Evolutionary conservation across 2,329 filamentous ascomycete genomes (phyloP).

Genomic region (Polytolypa hystricis): DNA sequence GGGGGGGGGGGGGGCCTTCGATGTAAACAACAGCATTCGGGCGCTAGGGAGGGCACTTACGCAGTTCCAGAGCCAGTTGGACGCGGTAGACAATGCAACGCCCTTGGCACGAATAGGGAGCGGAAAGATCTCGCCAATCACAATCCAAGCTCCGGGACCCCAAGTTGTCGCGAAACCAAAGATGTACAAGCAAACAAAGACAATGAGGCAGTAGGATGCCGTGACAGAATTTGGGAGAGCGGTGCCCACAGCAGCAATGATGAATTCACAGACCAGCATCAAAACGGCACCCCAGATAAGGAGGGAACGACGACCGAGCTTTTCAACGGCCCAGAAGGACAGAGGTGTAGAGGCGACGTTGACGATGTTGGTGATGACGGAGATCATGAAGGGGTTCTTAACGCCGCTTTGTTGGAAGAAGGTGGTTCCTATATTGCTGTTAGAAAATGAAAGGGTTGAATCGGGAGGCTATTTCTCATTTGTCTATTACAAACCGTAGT

Average conservation of each 20-base stretch:
- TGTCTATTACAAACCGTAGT: constrained; percentile 5
- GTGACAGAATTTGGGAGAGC: constrained; percentile 25
- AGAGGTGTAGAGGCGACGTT: constrained; percentile 43
- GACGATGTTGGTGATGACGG: constrained; percentile 42
- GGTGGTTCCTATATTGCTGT: constrained; percentile 33
- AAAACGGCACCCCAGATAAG: constrained; percentile 42
- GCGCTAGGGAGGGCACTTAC: no score
- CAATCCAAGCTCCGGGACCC: constrained; percentile 43
- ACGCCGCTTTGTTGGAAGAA: constrained; percentile 42
- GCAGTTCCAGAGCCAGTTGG: constrained; percentile 53
- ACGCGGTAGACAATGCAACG: constrained; percentile 47
- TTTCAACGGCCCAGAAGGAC: constrained; percentile 44
- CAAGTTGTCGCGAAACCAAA: constrained; percentile 45
- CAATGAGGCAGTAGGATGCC: constrained; percentile 35
- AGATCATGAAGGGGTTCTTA: constrained; percentile 40
- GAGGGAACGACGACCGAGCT: constrained; percentile 41
- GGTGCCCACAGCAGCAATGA: constrained; percentile 41
- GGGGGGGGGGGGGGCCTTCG: no score
- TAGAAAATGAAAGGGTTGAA: no score
- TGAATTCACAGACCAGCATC: constrained; percentile 43
- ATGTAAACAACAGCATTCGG: no score
- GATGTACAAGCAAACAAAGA: constrained; percentile 44
- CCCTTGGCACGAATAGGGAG: constrained; percentile 52
- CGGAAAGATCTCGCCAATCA: constrained; percentile 51
- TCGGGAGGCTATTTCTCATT: neutral